phyloP scores from a whole-genome alignment of 305 asterid genomes.

The Solanum chacoense region DNA sequence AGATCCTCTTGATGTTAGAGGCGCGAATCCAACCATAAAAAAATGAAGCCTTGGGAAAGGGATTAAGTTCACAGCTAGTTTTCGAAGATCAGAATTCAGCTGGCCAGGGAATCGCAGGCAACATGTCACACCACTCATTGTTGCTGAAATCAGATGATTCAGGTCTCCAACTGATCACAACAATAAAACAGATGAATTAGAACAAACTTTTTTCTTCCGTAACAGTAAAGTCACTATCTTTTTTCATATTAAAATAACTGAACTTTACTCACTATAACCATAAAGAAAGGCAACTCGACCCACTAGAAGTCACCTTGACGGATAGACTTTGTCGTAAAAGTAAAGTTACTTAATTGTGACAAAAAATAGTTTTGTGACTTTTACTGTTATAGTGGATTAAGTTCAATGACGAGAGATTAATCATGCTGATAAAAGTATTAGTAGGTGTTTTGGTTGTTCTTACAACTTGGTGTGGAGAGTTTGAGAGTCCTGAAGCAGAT shows the following conservation, averaged over 20 bases:
- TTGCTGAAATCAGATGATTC: conserved; percentile 27
- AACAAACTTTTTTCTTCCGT: background rate
- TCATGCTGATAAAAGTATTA: background rate
- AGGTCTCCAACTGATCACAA: conserved; percentile 26
- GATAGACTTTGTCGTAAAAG: background rate
- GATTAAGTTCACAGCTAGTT: conserved; percentile 32
- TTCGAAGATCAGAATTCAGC: conserved; percentile 29
- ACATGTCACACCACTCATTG: conserved; percentile 35
- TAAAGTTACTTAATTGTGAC: background rate
- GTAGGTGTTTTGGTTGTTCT: background rate
- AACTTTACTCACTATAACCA: background rate
- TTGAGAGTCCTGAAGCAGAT: conserved; percentile 30
- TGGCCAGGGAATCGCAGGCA: conserved; percentile 34
- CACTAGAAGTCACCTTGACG: background rate
- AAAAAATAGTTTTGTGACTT: background rate
- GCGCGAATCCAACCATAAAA: conserved; percentile 37
- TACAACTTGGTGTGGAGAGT: conserved; percentile 29
- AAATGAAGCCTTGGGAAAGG: conserved; percentile 36
- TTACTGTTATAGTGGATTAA: background rate
- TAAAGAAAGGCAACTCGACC: background rate
- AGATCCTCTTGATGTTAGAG: conserved; percentile 27
- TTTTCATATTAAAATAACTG: background rate
- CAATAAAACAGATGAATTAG: background rate
- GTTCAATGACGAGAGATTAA: background rate
- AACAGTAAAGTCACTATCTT: background rate